Conservation (phyloP, 1,284 basidiomycete genomes). For the Trichosporon ovoides region DNA sequence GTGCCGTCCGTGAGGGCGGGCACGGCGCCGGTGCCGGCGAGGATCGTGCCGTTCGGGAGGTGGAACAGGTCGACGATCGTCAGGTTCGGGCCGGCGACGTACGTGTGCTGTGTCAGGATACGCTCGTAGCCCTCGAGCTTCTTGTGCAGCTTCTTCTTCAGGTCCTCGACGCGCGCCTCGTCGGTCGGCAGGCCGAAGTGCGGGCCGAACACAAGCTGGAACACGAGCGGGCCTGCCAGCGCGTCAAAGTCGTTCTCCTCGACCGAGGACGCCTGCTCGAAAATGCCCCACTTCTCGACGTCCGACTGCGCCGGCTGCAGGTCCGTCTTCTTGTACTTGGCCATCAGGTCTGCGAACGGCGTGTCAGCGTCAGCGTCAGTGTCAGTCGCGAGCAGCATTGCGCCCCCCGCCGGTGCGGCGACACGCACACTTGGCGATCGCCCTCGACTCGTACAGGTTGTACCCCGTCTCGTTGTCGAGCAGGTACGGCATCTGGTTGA, state of each 20-base stretch:
- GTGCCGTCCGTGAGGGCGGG: conserved; percentile 28
- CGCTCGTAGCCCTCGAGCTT: conserved; percentile 55
- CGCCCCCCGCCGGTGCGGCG: conserved; percentile 44
- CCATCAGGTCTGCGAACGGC: conserved; percentile 24
- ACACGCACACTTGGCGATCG: conserved; percentile 53
- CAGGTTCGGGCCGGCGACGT: conserved; percentile 54
- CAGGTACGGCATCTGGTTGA: conserved; percentile 62
- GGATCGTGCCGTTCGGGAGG: conserved; percentile 49
- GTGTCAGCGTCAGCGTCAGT: not conserved
- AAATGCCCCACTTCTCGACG: conserved; percentile 50
- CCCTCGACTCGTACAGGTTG: conserved; percentile 55
- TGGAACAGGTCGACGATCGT: conserved; percentile 60
- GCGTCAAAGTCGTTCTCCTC: conserved; percentile 57
- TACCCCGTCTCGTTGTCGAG: conserved; percentile 39
- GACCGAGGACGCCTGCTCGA: conserved; percentile 56
- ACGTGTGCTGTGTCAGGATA: conserved; percentile 55
- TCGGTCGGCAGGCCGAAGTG: conserved; percentile 32
- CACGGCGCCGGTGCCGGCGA: conserved; percentile 12
- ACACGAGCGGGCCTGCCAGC: conserved; percentile 47
- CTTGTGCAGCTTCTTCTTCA: conserved; percentile 38
- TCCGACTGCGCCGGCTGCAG: conserved; percentile 39
- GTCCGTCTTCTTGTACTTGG: conserved; percentile 18
- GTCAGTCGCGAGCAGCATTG: not conserved
- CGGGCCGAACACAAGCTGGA: conserved; percentile 50
- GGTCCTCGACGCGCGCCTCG: conserved; percentile 36